Percentiles rank a stretch among this genome's conserved stretches.
Conservation (phyloP, 208 protist genomes). For the Lotmaria passim region DNA sequence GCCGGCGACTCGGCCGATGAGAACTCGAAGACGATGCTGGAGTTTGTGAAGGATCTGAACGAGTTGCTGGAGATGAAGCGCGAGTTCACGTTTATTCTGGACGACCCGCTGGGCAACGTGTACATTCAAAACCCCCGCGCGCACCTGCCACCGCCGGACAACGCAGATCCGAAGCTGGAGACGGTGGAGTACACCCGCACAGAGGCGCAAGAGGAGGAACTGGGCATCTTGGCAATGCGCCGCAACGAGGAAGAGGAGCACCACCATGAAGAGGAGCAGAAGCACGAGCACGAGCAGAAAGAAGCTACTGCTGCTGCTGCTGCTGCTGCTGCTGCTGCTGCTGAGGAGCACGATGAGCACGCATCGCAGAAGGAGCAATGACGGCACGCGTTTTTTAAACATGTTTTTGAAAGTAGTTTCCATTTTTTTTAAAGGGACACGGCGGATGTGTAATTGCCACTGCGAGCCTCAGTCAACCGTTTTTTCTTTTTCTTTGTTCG, state of each 20-base stretch:
- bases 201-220: constrained; percentile 93
- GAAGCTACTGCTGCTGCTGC: not conserved
- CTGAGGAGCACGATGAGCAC: not conserved
- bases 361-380: not conserved
- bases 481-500: no score
- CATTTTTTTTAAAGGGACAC: no score
- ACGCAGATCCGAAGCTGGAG: constrained; percentile 84
- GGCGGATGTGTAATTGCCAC: no score
- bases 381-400: no score
- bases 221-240: constrained; percentile 89
- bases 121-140: constrained; percentile 94
- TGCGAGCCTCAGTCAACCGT: no score
- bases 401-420: no score
- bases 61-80: constrained; percentile 63
- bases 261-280: not conserved
- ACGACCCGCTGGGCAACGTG: constrained; percentile 92
- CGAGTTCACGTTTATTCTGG: constrained; percentile 93
- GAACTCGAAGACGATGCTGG: constrained; percentile 65
- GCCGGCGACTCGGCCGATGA: constrained; percentile 74
- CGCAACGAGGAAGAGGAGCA: constrained; percentile 30
- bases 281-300: constrained; percentile 1
- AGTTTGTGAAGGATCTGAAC: constrained; percentile 86
- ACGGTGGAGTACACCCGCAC: constrained; percentile 85
- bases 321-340: not conserved
- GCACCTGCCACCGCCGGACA: constrained; percentile 82